Conservation (phyloP, 768 basidiomycete species). For the Lactarius akahatsu region DNA sequence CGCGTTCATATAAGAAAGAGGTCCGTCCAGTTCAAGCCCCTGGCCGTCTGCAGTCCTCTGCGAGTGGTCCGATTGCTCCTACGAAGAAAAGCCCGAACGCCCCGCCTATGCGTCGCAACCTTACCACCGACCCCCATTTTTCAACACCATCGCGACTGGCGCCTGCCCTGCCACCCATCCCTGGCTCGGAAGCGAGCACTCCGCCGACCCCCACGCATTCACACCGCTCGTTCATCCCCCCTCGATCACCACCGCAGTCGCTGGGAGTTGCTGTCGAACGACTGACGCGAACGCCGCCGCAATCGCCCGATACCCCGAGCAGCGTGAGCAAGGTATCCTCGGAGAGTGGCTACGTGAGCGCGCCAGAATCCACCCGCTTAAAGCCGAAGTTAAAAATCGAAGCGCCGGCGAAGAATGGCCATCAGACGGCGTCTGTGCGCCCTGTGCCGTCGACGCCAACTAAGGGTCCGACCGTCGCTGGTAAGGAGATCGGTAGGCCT, state of each 20-base stretch:
- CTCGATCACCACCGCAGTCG: constrained; percentile 64
- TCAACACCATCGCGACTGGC: constrained; percentile 29
- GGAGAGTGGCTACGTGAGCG: constrained; percentile 30
- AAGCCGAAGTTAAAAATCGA: constrained; percentile 13
- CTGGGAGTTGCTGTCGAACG: constrained; percentile 71
- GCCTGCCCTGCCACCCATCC: constrained; percentile 36
- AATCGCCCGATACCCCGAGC: constrained; percentile 13
- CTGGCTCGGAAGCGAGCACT: constrained; percentile 60
- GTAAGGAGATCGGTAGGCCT: constrained; percentile 67
- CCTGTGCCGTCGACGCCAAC: constrained; percentile 15
- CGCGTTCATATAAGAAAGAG: constrained; percentile 22
- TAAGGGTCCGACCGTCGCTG: constrained; percentile 34
- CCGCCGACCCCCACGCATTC: constrained; percentile 49
- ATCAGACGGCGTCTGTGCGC: not conserved
- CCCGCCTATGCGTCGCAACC: constrained; percentile 25
- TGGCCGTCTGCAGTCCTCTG: constrained; percentile 20
- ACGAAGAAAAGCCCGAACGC: constrained; percentile 17
- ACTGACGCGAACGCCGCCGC: constrained; percentile 40
- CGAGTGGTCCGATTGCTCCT: not conserved
- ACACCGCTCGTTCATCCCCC: constrained; percentile 48
- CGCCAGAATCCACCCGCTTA: constrained; percentile 9
- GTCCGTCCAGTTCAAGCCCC: constrained; percentile 1
- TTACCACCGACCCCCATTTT: constrained; percentile 22
- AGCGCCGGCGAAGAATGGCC: constrained; percentile 4
- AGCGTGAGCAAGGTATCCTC: constrained; percentile 20